Base-by-base conservation (phyloP, 2,329 filamentous ascomycete species). In the Fusarium sp. region DNA sequence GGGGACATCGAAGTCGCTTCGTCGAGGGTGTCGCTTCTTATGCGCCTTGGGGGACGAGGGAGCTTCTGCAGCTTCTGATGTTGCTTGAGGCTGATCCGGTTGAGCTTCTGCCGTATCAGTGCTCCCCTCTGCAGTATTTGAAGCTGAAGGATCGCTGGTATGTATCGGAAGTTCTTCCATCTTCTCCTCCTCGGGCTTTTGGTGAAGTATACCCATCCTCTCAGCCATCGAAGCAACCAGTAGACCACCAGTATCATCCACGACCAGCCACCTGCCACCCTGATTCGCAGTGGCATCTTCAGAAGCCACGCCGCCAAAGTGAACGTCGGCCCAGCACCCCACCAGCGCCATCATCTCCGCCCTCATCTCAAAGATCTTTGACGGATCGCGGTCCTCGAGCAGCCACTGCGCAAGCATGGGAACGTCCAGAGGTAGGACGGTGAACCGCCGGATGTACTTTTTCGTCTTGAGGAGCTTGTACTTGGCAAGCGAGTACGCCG, bases 401-500 rank as follows among this genome's bases (percentile, higher is more conserved):
- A 96, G 87, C 86, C 93, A 97, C 75, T 95, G 90, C 22, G 91
- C 91, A 71, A 98, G 86, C 73, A 91, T 88, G 0, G 91, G 88
- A 15, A 97, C 91, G 79, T 98, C 95, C 76, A 98, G 85, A 0
- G 96, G 96, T 61, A 97, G 82, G 2, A 97, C 90, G 0, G 93
- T 94, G 79, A 99, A 98, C 14, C 95, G 89, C 78, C 93, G 92
- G 73, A 98, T 89, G 81, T 97, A 98, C 84, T 99, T 99, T 81
- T 92, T 95, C 73, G 94, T 93, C 85, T 99, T 99, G 54, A 97
- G 88, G 20, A 98, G 86, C 79, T 97, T 98, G 84, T 99, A 99
- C 83, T 99, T 99, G 50, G 96, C 95, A 67, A 98, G 86, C 3
- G 95, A 97, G 80, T 97, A 99, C 1, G 91, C 89, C 0, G 97